Evolutionary conservation across 2,329 filamentous ascomycete genomes (phyloP).

Genomic region (Aspergillus sergii): DNA sequence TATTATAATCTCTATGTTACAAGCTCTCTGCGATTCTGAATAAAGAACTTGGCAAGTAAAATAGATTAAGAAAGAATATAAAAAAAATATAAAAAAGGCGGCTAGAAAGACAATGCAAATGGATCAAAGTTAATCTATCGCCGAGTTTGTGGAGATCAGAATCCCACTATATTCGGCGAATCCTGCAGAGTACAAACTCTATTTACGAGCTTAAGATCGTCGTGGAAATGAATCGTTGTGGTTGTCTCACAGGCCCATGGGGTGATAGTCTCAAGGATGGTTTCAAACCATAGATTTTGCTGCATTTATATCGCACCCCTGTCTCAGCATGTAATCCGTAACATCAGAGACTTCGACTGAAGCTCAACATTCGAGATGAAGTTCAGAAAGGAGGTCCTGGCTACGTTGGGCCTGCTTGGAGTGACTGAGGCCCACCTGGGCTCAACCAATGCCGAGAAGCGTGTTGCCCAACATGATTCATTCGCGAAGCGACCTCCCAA

Average conservation of each 20-base stretch:
- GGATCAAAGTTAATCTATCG: not conserved
- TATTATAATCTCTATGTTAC: too few relatives aligned
- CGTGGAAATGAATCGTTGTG: not conserved
- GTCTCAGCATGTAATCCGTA: not conserved
- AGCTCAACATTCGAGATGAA: not conserved
- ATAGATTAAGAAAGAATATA: too few relatives aligned
- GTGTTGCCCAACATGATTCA: not conserved
- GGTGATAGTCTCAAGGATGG: too few relatives aligned
- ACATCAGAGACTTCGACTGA: not conserved
- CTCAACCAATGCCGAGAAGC: not conserved
- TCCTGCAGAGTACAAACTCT: not conserved
- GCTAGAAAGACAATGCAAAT: not conserved
- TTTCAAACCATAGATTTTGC: not conserved
- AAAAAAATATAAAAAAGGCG: too few relatives aligned
- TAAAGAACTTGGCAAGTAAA: too few relatives aligned
- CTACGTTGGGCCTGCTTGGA: not conserved
- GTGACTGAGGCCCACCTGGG: not conserved
- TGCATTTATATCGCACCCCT: not conserved
- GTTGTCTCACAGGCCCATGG: not conserved
- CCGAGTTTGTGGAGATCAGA: not conserved
- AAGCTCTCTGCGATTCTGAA: too few relatives aligned
- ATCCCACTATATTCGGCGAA: not conserved
- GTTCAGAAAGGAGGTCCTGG: not conserved
- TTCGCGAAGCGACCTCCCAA: slow-evolving; percentile 45
- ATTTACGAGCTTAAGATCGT: not conserved